Evolutionary conservation across 495 filamentous ascomycete genomes (phyloP).

Genomic region (Ramalina intermedia): DNA sequence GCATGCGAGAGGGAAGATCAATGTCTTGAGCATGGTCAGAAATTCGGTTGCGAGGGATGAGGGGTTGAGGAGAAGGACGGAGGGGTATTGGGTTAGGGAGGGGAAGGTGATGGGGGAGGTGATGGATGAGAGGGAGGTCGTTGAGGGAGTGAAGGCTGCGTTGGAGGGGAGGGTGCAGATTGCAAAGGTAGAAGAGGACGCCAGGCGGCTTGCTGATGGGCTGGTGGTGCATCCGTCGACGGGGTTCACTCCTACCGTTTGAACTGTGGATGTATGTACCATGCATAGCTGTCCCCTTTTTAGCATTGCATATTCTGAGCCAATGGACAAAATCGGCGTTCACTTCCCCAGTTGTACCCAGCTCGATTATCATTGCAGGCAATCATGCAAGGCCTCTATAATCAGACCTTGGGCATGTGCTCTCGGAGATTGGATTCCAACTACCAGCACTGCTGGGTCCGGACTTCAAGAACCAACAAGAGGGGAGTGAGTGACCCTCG

Average conservation of each 20-base stretch:
- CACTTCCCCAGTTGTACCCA: too few species aligned
- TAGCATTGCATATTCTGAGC: too few species aligned
- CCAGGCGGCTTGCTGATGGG: constrained; percentile 13
- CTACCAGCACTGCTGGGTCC: too few species aligned
- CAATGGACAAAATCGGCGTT: too few species aligned
- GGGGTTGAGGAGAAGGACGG: constrained; percentile 35
- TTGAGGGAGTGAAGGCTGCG: constrained; percentile 15
- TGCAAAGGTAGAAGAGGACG: constrained; percentile 13
- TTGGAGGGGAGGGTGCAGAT: constrained; percentile 15
- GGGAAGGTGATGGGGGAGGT: constrained; percentile 15
- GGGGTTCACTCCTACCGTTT: neutral
- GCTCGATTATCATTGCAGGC: too few species aligned
- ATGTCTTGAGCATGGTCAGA: constrained; percentile 36
- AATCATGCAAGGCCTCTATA: too few species aligned
- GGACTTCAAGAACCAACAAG: too few species aligned
- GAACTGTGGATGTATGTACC: neutral
- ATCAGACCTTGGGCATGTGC: too few species aligned
- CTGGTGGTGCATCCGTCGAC: neutral
- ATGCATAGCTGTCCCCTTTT: neutral
- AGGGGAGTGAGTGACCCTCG: too few species aligned
- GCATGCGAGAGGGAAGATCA: constrained; percentile 33
- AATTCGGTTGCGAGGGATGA: constrained; percentile 45
- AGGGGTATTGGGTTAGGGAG: constrained; percentile 43
- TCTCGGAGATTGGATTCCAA: too few species aligned
- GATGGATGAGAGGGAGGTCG: constrained; percentile 17